These are phyloP conservation scores for Fusarium beomiforme DNA, from an alignment of 2,329 filamentous ascomycete species.

Conservation along the genomic window DNA sequence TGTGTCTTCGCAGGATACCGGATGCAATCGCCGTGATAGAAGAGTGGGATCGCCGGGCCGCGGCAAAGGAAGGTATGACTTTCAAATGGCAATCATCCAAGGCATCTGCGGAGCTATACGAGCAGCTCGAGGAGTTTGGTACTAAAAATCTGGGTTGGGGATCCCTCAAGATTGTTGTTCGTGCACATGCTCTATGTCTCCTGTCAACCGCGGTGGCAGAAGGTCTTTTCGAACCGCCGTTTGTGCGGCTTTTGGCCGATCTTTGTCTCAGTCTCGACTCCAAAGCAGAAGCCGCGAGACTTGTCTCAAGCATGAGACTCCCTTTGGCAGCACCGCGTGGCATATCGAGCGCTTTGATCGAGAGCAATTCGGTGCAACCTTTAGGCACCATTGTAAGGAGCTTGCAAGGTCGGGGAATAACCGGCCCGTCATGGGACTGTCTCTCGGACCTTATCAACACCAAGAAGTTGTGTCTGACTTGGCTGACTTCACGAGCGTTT, in stretches of 20 bases:
- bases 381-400: slow-evolving; percentile 33
- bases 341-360: slow-evolving; percentile 21
- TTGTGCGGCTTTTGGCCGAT: slow-evolving; percentile 42
- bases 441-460: slow-evolving; percentile 35
- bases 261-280: slow-evolving; percentile 44
- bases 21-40: slow-evolving; percentile 47
- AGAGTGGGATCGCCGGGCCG: slow-evolving; percentile 44
- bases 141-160: slow-evolving; percentile 45
- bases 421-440: slow-evolving; percentile 36
- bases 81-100: slow-evolving; percentile 43
- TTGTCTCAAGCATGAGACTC: slow-evolving; percentile 33
- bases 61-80: slow-evolving; percentile 34
- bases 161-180: slow-evolving; percentile 47
- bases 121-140: slow-evolving; percentile 49
- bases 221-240: slow-evolving; percentile 44
- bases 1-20: slow-evolving; percentile 49
- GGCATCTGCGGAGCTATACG: slow-evolving; percentile 47
- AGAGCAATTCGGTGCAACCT: slow-evolving; percentile 34
- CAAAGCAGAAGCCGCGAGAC: slow-evolving; percentile 42
- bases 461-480: slow-evolving; percentile 34
- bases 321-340: slow-evolving; percentile 28
- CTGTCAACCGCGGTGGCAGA: slow-evolving; percentile 45
- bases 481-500: slow-evolving; percentile 41
- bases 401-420: slow-evolving; percentile 1
- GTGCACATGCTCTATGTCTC: slow-evolving; percentile 46